Percentiles rank a stretch among this genome's conserved stretches.
Conservation (phyloP, 1,284 basidiomycete species). For the Apiotrichum porosum region DNA sequence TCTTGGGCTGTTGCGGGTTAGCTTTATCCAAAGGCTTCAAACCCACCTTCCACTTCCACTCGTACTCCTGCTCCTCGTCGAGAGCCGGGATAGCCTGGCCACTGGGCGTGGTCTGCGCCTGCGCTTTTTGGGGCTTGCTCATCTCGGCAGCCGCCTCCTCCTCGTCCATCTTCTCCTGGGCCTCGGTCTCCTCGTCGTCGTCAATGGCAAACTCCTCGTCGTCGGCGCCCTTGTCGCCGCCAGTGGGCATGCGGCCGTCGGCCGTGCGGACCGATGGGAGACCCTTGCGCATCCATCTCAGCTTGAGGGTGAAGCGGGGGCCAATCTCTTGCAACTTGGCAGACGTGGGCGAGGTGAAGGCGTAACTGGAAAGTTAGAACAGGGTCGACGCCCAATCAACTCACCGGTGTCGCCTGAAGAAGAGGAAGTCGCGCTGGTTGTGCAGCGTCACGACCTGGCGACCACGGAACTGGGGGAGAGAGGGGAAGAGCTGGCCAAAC, state of each 20-base stretch:
- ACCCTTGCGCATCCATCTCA: constrained; percentile 82
- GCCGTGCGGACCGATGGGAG: constrained; percentile 64
- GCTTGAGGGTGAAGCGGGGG: constrained; percentile 91
- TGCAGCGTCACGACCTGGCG: constrained; percentile 96
- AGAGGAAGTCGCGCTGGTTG: constrained; percentile 96
- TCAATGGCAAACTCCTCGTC: constrained; percentile 32
- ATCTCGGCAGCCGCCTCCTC: constrained; percentile 43
- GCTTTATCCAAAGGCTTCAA: too few species aligned
- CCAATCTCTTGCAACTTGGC: constrained; percentile 97
- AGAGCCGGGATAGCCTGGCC: constrained; percentile 42
- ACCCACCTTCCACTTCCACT: constrained; percentile 52
- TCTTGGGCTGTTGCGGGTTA: constrained; percentile 48
- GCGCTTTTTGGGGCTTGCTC: constrained; percentile 11
- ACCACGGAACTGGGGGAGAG: constrained; percentile 91
- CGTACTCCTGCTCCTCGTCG: constrained; percentile 50
- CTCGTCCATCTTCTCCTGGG: constrained; percentile 41
- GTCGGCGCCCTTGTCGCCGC: constrained; percentile 58
- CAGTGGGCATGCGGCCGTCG: constrained; percentile 43
- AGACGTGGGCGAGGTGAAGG: constrained; percentile 84
- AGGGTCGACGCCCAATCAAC: constrained; percentile 16
- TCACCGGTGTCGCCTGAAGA: constrained; percentile 88
- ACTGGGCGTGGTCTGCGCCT: constrained; percentile 14
- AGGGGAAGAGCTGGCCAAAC: constrained; percentile 93
- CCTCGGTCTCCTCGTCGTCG: constrained; percentile 28
- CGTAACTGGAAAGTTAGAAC: constrained; percentile 59